These are phyloP conservation scores for Boletus rufocinnamomeus DNA, from an alignment of 768 basidiomycete species.

Conservation along the genomic window DNA sequence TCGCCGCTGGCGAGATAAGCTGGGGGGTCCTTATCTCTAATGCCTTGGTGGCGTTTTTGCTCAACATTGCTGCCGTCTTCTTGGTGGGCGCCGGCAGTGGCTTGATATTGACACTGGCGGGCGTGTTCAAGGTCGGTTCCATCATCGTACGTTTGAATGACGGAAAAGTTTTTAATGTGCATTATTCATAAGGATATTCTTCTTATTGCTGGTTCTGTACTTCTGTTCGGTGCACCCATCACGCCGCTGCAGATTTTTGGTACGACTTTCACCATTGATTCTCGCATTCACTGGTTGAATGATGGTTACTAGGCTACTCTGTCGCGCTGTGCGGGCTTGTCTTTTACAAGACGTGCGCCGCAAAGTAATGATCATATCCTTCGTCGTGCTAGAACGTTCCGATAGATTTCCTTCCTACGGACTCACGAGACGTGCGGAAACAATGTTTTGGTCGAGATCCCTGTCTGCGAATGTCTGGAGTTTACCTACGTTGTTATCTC, in stretches of 20 bases:
- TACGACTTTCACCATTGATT: conserved; percentile 27
- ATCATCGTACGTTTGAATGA: not conserved
- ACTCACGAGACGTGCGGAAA: not conserved
- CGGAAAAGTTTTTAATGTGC: conserved; percentile 15
- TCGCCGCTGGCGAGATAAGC: conserved; percentile 55
- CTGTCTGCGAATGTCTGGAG: not conserved
- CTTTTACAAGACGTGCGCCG: conserved; percentile 77
- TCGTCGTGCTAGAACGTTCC: not conserved
- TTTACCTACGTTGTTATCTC: not conserved
- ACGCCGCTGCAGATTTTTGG: conserved; percentile 86
- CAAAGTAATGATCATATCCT: conserved; percentile 43
- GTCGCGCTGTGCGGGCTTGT: conserved; percentile 85
- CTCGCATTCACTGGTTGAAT: not conserved
- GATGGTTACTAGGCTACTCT: conserved; percentile 65
- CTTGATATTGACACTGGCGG: conserved; percentile 87
- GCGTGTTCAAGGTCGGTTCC: conserved; percentile 79
- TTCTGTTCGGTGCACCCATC: conserved; percentile 79
- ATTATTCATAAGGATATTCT: conserved; percentile 73
- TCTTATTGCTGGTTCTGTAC: conserved; percentile 86
- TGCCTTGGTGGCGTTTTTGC: conserved; percentile 81
- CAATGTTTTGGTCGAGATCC: conserved; percentile 1
- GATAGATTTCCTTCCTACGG: not conserved
- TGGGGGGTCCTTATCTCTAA: conserved; percentile 77
- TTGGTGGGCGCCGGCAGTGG: conserved; percentile 87
- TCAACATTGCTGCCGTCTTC: conserved; percentile 95